Conservation (phyloP, 345 rosid genomes). For the Boechera stricta region DNA sequence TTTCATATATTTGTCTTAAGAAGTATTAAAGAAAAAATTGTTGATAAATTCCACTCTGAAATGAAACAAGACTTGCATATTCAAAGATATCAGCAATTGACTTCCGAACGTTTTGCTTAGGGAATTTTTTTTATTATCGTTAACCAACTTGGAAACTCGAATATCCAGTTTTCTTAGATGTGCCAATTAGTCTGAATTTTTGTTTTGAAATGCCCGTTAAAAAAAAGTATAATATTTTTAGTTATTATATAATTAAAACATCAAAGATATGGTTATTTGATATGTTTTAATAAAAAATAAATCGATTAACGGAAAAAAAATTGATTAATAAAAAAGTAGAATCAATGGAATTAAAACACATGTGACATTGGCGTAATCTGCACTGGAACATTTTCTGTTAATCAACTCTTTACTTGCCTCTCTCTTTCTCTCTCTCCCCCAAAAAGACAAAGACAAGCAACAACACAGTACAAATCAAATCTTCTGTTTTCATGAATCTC, state of each 20-base stretch:
- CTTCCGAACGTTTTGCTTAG: neutral
- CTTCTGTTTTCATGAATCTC: slow-evolving; percentile 16
- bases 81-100: neutral
- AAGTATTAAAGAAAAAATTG: neutral
- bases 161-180: neutral
- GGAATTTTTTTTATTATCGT: neutral
- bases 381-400: slow-evolving; percentile 36
- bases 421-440: slow-evolving; percentile 1
- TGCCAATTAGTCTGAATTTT: too few species aligned
- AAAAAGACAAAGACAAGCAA: neutral
- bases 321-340: neutral
- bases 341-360: slow-evolving; percentile 36
- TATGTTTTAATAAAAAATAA: too few species aligned
- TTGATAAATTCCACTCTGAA: neutral
- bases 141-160: neutral
- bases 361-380: slow-evolving; percentile 23
- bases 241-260: too few species aligned
- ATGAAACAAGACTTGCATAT: neutral
- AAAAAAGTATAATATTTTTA: too few species aligned
- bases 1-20: neutral
- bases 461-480: slow-evolving; percentile 18
- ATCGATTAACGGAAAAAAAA: neutral
- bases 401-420: slow-evolving; percentile 29
- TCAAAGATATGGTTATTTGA: neutral
- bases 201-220: too few species aligned